Evolutionary conservation across 495 filamentous ascomycete genomes (phyloP).

Genomic region (Xylaria flabelliformis): DNA sequence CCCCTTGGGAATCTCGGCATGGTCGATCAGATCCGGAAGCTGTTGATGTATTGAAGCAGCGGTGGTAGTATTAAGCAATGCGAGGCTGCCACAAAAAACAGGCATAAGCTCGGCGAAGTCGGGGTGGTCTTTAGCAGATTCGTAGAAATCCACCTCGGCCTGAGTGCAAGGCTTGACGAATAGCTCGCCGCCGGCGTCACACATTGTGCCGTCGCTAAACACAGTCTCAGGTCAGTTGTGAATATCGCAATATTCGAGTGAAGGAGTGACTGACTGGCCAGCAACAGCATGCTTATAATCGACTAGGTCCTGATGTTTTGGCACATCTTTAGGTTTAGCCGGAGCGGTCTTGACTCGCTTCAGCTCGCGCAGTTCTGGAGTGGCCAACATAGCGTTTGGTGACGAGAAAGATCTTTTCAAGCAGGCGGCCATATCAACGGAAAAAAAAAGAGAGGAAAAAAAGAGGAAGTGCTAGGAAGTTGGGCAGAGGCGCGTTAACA

Average conservation of each 20-base stretch:
- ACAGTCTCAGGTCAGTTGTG: slow-evolving; percentile 26
- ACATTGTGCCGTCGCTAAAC: slow-evolving; percentile 86
- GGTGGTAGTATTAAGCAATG: slow-evolving; percentile 53
- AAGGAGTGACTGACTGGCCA: slow-evolving; percentile 78
- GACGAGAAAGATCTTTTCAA: slow-evolving; percentile 25
- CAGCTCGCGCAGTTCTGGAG: slow-evolving; percentile 39
- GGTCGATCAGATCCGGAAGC: slow-evolving; percentile 52
- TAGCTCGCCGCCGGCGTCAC: slow-evolving; percentile 80
- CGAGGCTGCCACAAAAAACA: slow-evolving; percentile 79
- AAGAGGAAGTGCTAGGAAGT: neutral
- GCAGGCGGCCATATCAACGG: slow-evolving; percentile 20
- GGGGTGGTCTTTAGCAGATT: slow-evolving; percentile 72
- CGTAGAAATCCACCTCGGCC: slow-evolving; percentile 91
- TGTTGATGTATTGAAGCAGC: slow-evolving; percentile 59
- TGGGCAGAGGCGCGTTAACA: neutral
- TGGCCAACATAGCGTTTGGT: slow-evolving; percentile 28
- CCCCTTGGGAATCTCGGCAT: slow-evolving; percentile 51
- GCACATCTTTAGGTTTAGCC: slow-evolving; percentile 38
- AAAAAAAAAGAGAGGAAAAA: neutral
- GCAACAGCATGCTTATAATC: slow-evolving; percentile 84
- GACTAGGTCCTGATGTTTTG: slow-evolving; percentile 62
- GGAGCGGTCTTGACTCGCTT: slow-evolving; percentile 27
- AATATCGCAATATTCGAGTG: slow-evolving; percentile 1
- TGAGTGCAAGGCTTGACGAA: slow-evolving; percentile 95
- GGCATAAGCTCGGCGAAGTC: slow-evolving; percentile 82